Evolutionary conservation across 1,284 basidiomycete species (phyloP).

Genomic region (Tilletia indica): DNA sequence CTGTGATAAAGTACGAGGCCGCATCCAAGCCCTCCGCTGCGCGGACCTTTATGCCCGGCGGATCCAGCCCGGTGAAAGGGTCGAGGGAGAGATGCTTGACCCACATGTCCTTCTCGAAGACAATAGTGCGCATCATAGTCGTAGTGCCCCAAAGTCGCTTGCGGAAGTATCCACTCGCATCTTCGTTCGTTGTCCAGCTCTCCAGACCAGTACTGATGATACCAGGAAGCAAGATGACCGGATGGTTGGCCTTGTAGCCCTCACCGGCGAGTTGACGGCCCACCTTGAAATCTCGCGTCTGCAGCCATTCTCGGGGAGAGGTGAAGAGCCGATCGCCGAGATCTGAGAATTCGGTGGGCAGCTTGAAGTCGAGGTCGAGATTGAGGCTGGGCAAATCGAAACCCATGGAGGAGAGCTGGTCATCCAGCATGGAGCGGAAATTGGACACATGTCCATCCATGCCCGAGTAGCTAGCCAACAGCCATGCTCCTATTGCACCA

Average conservation of each 20-base stretch:
- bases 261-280: conserved; percentile 33
- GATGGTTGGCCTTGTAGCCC: conserved; percentile 48
- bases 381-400: conserved; percentile 35
- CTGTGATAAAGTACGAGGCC: conserved; percentile 77
- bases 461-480: conserved; percentile 32
- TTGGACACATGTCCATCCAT: conserved; percentile 40
- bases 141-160: conserved; percentile 53
- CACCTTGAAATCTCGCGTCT: conserved; percentile 49
- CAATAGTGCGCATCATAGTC: conserved; percentile 80
- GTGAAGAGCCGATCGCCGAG: conserved; percentile 47
- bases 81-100: conserved; percentile 86
- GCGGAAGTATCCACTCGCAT: conserved; percentile 42
- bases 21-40: conserved; percentile 77
- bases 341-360: conserved; percentile 46
- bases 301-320: conserved; percentile 44
- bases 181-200: conserved; percentile 47
- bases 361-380: conserved; percentile 34
- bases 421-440: conserved; percentile 42
- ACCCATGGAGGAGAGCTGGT: conserved; percentile 38
- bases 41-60: conserved; percentile 80
- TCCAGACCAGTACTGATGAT: conserved; percentile 53
- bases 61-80: conserved; percentile 82
- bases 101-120: conserved; percentile 83
- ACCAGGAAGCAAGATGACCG: conserved; percentile 53
- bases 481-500: conserved; percentile 39